These are phyloP conservation scores for Globisporangium emineosum DNA, from an alignment of 352 stramenopile genomes.

Conservation along the genomic window DNA sequence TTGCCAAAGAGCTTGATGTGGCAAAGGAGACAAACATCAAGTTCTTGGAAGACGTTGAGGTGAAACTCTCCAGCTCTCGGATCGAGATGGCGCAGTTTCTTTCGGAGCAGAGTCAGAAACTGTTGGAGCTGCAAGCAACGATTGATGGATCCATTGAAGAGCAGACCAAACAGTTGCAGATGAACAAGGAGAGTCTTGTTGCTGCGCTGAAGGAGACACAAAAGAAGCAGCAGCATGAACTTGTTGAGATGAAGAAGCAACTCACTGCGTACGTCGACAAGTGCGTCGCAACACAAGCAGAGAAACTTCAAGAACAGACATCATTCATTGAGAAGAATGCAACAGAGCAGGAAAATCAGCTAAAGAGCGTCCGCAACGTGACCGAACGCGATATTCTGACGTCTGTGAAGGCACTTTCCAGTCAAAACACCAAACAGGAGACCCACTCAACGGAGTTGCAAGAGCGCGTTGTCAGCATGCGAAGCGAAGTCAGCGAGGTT, in stretches of 20 bases:
- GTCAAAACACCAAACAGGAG: conserved; percentile 32
- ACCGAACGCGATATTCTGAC: conserved; percentile 36
- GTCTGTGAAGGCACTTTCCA: conserved; percentile 30
- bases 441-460: conserved; percentile 23
- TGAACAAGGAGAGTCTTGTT: conserved; percentile 30
- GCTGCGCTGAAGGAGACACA: conserved; percentile 33
- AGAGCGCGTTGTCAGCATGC: conserved; percentile 27
- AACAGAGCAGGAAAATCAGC: conserved; percentile 32
- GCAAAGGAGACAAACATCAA: conserved; percentile 28
- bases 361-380: conserved; percentile 30
- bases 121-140: conserved; percentile 40
- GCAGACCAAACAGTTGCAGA: conserved; percentile 37
- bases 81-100: conserved; percentile 36
- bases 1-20: conserved; percentile 25
- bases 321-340: conserved; percentile 34
- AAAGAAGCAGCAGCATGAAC: conserved; percentile 33
- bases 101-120: conserved; percentile 38
- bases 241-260: conserved; percentile 44
- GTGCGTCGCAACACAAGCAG: conserved; percentile 33
- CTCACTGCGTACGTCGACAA: conserved; percentile 43
- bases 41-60: conserved; percentile 33
- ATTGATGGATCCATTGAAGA: conserved; percentile 48
- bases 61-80: conserved; percentile 27
- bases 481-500: conserved; percentile 18
- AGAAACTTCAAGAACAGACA: conserved; percentile 48